These are phyloP conservation scores for Populus davidiana DNA, from an alignment of 345 rosid genomes.

Conservation along the genomic window DNA sequence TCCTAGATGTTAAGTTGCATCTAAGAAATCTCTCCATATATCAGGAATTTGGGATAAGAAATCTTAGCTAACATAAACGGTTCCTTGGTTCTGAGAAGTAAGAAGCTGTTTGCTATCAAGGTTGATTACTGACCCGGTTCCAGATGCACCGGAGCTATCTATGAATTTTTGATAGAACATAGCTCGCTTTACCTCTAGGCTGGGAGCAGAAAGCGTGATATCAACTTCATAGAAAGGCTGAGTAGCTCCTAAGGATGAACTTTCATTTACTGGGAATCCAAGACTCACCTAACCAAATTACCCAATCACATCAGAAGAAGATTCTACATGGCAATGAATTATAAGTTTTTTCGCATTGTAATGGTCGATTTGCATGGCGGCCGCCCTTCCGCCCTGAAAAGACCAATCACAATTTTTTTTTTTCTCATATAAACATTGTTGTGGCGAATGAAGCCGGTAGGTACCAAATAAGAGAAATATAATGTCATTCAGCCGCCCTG, in stretches of 20 bases:
- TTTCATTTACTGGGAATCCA: too few relatives aligned
- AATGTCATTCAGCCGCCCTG: background rate
- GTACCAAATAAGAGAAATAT: background rate
- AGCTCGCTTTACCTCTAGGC: background rate
- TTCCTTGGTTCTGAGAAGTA: background rate
- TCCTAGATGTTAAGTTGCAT: background rate
- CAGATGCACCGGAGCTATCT: background rate
- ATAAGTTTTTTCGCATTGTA: background rate
- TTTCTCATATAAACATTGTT: background rate
- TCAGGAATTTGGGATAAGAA: background rate
- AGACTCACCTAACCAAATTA: background rate
- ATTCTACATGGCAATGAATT: background rate
- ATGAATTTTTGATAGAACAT: background rate
- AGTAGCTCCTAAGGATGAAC: too few relatives aligned
- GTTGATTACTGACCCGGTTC: background rate
- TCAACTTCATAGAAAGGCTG: background rate
- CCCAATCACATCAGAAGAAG: background rate
- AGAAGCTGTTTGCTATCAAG: background rate
- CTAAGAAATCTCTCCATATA: background rate
- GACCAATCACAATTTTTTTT: background rate
- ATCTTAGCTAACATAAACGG: background rate
- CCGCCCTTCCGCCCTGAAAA: background rate
- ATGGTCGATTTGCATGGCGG: background rate
- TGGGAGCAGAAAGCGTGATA: background rate
- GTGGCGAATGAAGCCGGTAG: background rate